A percentile compares a stretch with the other conserved stretches of the same genome.
Conservation (phyloP, 2,329 filamentous ascomycete species). For the Zymoseptoria tritici region DNA sequence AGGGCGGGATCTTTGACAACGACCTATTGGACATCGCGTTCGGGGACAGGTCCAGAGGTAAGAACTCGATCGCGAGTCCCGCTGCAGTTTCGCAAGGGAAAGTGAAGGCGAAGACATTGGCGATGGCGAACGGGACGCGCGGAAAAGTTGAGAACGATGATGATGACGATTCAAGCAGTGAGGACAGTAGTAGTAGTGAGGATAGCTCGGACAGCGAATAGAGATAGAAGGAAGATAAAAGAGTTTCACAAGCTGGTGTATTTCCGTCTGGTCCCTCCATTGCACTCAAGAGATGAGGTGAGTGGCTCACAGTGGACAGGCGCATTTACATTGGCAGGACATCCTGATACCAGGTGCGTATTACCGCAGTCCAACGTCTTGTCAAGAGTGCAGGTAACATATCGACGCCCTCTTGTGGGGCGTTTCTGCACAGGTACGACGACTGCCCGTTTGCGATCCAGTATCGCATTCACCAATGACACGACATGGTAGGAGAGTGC, state of each 20-base stretch:
- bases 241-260: background rate
- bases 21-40: slow-evolving; percentile 3
- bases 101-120: background rate
- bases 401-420: too few species aligned
- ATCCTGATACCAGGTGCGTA: too few species aligned
- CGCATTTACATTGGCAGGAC: too few species aligned
- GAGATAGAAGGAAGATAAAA: background rate
- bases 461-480: too few species aligned
- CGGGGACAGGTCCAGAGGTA: background rate
- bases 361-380: too few species aligned
- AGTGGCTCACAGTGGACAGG: too few species aligned
- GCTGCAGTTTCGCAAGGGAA: background rate
- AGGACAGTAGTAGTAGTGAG: slow-evolving; percentile 4
- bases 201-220: slow-evolving; percentile 8
- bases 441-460: too few species aligned
- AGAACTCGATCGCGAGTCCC: background rate
- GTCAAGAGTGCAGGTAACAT: too few species aligned
- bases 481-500: too few species aligned
- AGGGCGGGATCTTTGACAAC: slow-evolving; percentile 1
- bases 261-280: background rate
- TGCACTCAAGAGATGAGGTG: background rate
- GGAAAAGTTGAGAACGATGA: background rate
- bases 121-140: background rate
- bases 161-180: background rate
- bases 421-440: too few species aligned